Base-by-base conservation (phyloP, 192 early-diverging fungal species). In the Phycomyces nitens region DNA sequence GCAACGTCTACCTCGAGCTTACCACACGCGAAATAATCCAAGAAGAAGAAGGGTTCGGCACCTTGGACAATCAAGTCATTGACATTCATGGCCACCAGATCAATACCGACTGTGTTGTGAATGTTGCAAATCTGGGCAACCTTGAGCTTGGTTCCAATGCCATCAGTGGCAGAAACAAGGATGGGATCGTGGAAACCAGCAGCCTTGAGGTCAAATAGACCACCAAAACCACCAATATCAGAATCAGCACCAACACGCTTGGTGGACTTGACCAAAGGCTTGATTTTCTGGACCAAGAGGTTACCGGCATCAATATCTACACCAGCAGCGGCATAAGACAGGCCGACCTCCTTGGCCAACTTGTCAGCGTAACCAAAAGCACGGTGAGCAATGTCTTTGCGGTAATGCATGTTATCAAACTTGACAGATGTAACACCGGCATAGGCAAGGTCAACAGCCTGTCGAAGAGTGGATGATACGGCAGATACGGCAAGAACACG, bases 31-130 rank as follows among this genome's bases (percentile, higher is more conserved):
- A 92, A 99, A 77, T 99, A 99, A 81, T 99, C 97, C 57, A 98
- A 82, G 81, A 99, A 99, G 80, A 96, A 95, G 34, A 99, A 78
- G 10, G 97, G 96, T 77, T 99, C 97, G 7, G 96, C 97, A 42
- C 97, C 97, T 78, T 99, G 97, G 21, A 98, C 97, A 43, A 99
- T 80, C 52, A 99, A 80, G 70, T 99, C 97, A 78, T 99, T 99
- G 64, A 98, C 97, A 71, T 89, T 96, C 97, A 99, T 99, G 6
- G 97, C 97, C 42, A 99, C 97, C 43, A 98, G 82, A 73, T 99
- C 97, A 70, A 97, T 91, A 44, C 96, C 94, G 50, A 99, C 94
- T 8, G 95, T 94, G 73, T 95, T 85, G 75, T 97, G 93, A 58
- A 91, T 91, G 26, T 82, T 79, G 64, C 84, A 83, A 29, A 82